Evolutionary conservation across 73 alveolate genomes (phyloP), one percentile per base, ranked within the genome.

Genomic region (Paramecium sonneborni): DNA sequence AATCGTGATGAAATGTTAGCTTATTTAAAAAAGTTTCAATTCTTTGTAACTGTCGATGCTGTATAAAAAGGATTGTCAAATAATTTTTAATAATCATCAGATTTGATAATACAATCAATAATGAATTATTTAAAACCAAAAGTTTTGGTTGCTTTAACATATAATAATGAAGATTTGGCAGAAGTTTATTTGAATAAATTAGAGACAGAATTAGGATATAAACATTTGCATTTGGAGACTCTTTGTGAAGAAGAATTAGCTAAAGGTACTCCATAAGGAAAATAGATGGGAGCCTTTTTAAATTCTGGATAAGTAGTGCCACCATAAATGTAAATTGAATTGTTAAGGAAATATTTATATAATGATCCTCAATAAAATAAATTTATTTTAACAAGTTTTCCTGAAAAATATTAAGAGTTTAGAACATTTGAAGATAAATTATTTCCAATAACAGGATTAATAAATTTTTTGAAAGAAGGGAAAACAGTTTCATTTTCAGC

Each of bases 21-120:
- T 11, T 79, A 43, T 24, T 46, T 79, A 23, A 79, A 79, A 28
- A 79, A 79, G 55, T 79, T 43, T 34, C 23, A 38, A 79, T 79
- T 79, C 90, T 79, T 43, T 79, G 90, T 79, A 79, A 79, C 90
- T 79, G 90, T 79, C 76, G 74, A 79, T 79, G 90, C 90, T 28
- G 55, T 79, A 23, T 79, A 79, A 46, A 79, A 79, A 79, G 90
- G 90, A 79, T 79, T 79, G 18, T 79, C 90, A 41, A 79, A 79
- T 79, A 79, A 79, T 44, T 79, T 79, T 34, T 26, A 79, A 24
- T 30, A 30, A 21, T 79, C 90, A 18, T 79, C 90, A 9, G 44
- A 79, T 37, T 34, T 79, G n/a, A 79, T 79, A 9, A 41, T 79
- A 4, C 28, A 38, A 18, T 39, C 69, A 0, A 41, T 79, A 7